Base-by-base conservation (phyloP, 441 rosid genomes). In the Gossypium schwendimanii region DNA sequence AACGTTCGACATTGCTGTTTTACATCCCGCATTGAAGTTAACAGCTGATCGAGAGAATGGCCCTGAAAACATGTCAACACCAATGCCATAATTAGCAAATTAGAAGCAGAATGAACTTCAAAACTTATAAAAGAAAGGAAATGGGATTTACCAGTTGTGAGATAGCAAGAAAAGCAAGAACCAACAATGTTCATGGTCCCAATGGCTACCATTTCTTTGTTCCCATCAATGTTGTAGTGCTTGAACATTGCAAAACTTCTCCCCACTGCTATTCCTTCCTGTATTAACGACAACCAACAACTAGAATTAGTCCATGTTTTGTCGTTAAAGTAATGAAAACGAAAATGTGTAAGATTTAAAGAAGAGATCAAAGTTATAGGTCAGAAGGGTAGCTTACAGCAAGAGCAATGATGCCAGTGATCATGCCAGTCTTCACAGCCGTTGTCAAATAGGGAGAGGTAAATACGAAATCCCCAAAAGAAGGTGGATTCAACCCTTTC, bases 231-330 rank as follows among this genome's bases (percentile, higher is more conserved):
- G 75, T 93, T 87, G 83, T 95, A 95, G 63, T 93, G 87, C 83
- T 93, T 95, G 82, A 86, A 90, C 98, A 91, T 85, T 0, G 99
- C 87, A 62, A 95, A 95, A 70, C 99, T 95, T 81, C 99, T 86
- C 12, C 99, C 99, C 0, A 95, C 98, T 0, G 99, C 99, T 74
- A 95, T 91, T 70, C 99, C 98, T 86, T 95, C 99, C 99, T 93
- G 82, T 58, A 66, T 63, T 11, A 11, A 11, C 14, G 33, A 12
- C 36, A 58, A 9, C 31, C 44, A 64, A 23, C 60, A 17, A 33
- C 12, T 66, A 36, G n/a, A 61, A 76, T 69, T 12, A 50, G 14
- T 11, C 26, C 14, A 36, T 55, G 9, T 59, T 17, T 57, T 23
- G 33, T 57, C 31, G 1, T 57, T 23, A 23, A 21, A 23, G 15